These are phyloP conservation scores for Xylaria castorea DNA, from an alignment of 495 filamentous ascomycete species.

Conservation along the genomic window DNA sequence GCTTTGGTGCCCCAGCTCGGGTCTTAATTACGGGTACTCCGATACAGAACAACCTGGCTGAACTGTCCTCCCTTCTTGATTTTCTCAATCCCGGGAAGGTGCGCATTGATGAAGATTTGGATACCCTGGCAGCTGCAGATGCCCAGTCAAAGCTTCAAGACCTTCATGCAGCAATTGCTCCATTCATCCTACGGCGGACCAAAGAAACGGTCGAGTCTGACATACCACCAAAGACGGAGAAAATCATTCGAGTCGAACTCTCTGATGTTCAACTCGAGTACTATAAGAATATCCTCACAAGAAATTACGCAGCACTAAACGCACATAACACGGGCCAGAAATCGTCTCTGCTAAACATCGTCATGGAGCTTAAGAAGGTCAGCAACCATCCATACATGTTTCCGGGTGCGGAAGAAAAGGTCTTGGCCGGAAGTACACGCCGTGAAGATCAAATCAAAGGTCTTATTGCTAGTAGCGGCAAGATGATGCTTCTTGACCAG, in stretches of 20 bases:
- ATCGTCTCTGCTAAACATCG: constrained; percentile 95
- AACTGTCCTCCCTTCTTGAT: constrained; percentile 89
- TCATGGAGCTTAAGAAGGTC: constrained; percentile 99
- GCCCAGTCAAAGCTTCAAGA: constrained; percentile 61
- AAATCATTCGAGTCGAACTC: constrained; percentile 96
- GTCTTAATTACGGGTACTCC: constrained; percentile 97
- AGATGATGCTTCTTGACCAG: constrained; percentile 98
- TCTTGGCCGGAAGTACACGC: constrained; percentile 74
- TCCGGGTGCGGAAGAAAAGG: constrained; percentile 85
- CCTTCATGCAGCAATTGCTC: constrained; percentile 76
- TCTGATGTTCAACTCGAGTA: constrained; percentile 96
- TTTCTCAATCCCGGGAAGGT: constrained; percentile 93
- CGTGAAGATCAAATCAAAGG: constrained; percentile 89
- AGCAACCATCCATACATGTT: constrained; percentile 99
- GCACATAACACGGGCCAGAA: constrained; percentile 87
- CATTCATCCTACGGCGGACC: constrained; percentile 94
- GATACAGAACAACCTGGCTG: constrained; percentile 94
- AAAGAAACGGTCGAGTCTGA: constrained; percentile 97
- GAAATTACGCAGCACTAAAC: constrained; percentile 94
- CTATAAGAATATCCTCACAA: constrained; percentile 97
- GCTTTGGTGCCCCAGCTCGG: constrained; percentile 82
- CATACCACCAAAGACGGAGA: constrained; percentile 94
- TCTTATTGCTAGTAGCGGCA: constrained; percentile 94
- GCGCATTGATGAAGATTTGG: constrained; percentile 86
- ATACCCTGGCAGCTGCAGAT: constrained; percentile 56